Base-by-base conservation (phyloP, 1,284 basidiomycete species). In the Tremellales sp. region DNA sequence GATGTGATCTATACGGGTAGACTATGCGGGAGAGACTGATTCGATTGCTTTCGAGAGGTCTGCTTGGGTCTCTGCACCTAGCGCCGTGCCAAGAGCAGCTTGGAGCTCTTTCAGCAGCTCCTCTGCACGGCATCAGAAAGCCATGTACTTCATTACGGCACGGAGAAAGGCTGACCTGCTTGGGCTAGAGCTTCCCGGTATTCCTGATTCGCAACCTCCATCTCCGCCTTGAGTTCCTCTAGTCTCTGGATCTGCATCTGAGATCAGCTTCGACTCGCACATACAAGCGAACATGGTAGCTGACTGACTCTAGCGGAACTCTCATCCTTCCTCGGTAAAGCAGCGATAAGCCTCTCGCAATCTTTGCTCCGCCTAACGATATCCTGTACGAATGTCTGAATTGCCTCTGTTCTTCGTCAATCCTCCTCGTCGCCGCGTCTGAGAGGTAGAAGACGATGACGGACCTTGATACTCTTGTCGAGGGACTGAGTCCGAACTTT, bases 301-400 rank as follows among this genome's bases (percentile, higher is more conserved):
- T 41, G 4, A 63, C 67, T 56, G 42, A 72, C 71, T 27, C 67
- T 45, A 1, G 45, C 50, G 0, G 46, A 54, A 33, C 62, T 65
- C 45, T 68, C 65, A 31, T 65, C 68, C 40, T 67, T 68, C 25
- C 58, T 62, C 2, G 73, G 73, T 43, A 74, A 47, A 2, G 62
- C 65, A 3, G 55, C 58, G 35, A 72, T 68, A 31, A 74, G 62
- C 11, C 50, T 45, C 47, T 74, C 65, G 21, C 73, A 59, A 50
- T 73, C 69, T 53, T 73, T 72, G 1, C 68, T 65, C 39, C 70
- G 59, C 19, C 58, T 53, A 3, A 72, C 58, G 24, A 74, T 67
- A 45, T 74, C 71, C 8, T 54, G 45, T 8, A 73, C 70, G 42
- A 71, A 72, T 6, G 62, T 64, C 53, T 70, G 58, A 37, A 70